A percentile compares a stretch with the other conserved stretches of the same genome.
Conservation (phyloP, 202 grass and related monocot species). For the Carex arenaria region DNA sequence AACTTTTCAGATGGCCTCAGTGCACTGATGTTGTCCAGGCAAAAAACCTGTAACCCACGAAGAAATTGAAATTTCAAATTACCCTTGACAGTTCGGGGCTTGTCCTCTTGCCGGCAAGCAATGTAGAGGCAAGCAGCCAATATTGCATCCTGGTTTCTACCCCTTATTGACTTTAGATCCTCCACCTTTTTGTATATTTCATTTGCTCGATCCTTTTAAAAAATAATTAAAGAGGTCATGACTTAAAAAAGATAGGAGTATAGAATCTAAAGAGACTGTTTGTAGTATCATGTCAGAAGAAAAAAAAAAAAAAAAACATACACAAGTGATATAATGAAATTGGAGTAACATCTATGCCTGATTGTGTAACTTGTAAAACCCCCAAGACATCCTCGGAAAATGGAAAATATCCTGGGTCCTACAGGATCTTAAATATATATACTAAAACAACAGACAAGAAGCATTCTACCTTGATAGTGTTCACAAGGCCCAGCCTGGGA, state of each 20-base stretch:
- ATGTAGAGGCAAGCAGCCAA: conserved; percentile 93
- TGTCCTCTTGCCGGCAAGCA: conserved; percentile 91
- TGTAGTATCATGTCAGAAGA: background rate
- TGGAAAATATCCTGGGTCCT: background rate
- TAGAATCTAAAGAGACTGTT: background rate
- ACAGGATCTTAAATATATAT: background rate
- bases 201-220: conserved; percentile 75
- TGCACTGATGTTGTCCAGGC: background rate
- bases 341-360: background rate
- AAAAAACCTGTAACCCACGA: background rate
- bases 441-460: conserved; percentile 3
- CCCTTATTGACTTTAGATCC: conserved; percentile 86
- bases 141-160: conserved; percentile 95
- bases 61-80: background rate
- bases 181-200: conserved; percentile 98
- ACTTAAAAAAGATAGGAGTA: background rate
- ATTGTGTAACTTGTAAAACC: background rate
- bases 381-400: background rate
- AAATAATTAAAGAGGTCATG: background rate
- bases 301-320: background rate
- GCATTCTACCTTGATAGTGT: conserved; percentile 77
- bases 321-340: background rate
- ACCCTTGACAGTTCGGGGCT: conserved; percentile 97
- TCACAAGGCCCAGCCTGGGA: conserved; percentile 79
- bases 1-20: background rate